Evolutionary conservation across 2,329 filamentous ascomycete genomes (phyloP).

Genomic region (Chalaropsis thielavioides): DNA sequence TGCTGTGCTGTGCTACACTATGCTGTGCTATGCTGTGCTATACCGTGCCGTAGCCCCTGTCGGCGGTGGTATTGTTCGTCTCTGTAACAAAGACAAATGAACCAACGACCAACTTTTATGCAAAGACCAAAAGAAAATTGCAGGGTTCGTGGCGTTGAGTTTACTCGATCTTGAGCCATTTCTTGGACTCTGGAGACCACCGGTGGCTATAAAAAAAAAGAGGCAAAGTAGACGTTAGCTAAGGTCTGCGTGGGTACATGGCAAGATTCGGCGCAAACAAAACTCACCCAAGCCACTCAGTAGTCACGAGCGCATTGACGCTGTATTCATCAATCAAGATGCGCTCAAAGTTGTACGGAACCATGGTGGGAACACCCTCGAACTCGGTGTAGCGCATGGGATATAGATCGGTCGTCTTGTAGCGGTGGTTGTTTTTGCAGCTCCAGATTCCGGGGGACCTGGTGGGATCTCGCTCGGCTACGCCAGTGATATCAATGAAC

Average conservation of each 20-base stretch:
- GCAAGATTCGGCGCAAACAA: constrained; percentile 7
- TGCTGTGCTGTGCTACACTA: not conserved
- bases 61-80: not conserved
- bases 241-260: not conserved
- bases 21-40: too few species aligned
- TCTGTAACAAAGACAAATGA: not conserved
- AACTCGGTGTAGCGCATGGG: constrained; percentile 61
- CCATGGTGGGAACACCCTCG: constrained; percentile 54
- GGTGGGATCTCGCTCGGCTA: constrained; percentile 51
- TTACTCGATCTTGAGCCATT: constrained; percentile 39
- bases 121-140: not conserved
- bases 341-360: constrained; percentile 55
- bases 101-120: not conserved
- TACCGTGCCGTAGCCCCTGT: not conserved
- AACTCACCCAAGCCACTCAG: constrained; percentile 47
- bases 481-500: constrained; percentile 70
- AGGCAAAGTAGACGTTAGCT: constrained; percentile 7
- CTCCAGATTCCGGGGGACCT: constrained; percentile 51
- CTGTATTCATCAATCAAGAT: constrained; percentile 53
- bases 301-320: constrained; percentile 43
- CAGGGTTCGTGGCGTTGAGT: not conserved
- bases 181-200: constrained; percentile 43
- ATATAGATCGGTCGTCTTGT: constrained; percentile 56
- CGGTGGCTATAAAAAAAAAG: constrained; percentile 37
- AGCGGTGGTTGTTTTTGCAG: constrained; percentile 69